Evolutionary conservation across 495 filamentous ascomycete genomes (phyloP).

Genomic region (Hypoxylon fuscum): DNA sequence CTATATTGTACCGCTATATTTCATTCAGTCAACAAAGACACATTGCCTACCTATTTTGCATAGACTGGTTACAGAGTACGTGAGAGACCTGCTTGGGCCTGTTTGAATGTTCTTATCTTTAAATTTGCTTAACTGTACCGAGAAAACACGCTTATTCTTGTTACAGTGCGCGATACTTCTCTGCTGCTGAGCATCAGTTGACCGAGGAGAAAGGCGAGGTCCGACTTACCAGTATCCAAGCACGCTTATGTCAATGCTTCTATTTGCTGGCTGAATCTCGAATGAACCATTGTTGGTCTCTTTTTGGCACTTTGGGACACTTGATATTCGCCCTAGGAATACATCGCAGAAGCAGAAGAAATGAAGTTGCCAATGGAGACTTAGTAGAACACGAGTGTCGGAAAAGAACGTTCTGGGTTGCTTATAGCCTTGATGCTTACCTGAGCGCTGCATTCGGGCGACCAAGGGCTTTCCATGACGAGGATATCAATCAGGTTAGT

Average conservation of each 20-base stretch:
- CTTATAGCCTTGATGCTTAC: constrained; percentile 46
- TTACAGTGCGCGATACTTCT: constrained; percentile 44
- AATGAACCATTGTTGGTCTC: constrained; percentile 51
- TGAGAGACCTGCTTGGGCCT: no score
- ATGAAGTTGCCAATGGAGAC: constrained; percentile 28
- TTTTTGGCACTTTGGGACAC: constrained; percentile 52
- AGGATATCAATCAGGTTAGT: constrained; percentile 43
- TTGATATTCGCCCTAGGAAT: constrained; percentile 41
- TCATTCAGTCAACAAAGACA: no score
- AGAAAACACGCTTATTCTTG: background rate
- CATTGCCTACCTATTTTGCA: no score
- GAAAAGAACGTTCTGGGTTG: constrained; percentile 46
- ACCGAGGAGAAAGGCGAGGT: constrained; percentile 46
- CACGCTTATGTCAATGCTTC: constrained; percentile 49
- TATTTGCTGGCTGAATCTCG: constrained; percentile 49
- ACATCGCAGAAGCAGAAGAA: constrained; percentile 34
- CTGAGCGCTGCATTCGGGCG: constrained; percentile 44
- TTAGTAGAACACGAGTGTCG: constrained; percentile 46
- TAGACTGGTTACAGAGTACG: no score
- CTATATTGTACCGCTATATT: no score
- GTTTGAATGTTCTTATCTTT: no score
- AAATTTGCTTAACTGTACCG: no score
- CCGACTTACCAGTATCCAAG: constrained; percentile 48
- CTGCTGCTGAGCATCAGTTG: constrained; percentile 48
- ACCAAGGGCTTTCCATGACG: constrained; percentile 45